Evolutionary conservation across 768 basidiomycete species (phyloP), one percentile per base, ranked within the genome.

Genomic region (Boletus subparvulus): DNA sequence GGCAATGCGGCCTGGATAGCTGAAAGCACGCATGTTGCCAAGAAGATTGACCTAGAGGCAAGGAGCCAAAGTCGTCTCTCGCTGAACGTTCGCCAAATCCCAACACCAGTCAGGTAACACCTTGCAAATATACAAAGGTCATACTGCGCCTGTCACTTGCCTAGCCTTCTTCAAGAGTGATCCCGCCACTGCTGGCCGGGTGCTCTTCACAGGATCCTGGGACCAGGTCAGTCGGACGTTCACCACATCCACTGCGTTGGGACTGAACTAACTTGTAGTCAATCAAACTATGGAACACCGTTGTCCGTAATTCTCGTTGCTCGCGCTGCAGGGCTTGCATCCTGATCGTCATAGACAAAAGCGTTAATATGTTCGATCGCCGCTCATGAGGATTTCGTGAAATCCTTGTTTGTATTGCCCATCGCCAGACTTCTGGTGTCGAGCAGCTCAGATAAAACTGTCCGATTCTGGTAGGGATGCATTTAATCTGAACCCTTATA

Each of bases 201-300:
- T 89, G 9, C 73, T 99, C 37, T 81, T 98, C 60, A 93, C 91
- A 43, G 94, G 91, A 21, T 94, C 94, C 45, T 99, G 97, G 97
- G 97, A 99, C 70, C 87, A 84, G 73, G 91, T 84, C 60, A 60
- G 70, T 54, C 19, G 30, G 24, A 61, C 61, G 44, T 49, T 51
- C 2, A 41, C 24, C 40, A 7, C 32, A 6, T 24, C 19, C 30
- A 35, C 40, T 14, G 42, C 35, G 37, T 44, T 46, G 46, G 6
- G 36, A 58, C 55, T 61, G 62, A 56, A 62, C 58, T 54, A 9
- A 44, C 36, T 47, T 54, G 5, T 65, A 98, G 92, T 86, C 86
- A 0, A 91, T 99, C 72, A 88, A 85, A 69, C 54, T 95, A 7
- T 98, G 95, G 95, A 79, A 95, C 66, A 83, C 81, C 11, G 70